A percentile compares a stretch with the other conserved stretches of the same genome.
Evolutionary conservation across 148 eudicot genomes (phyloP).

Genomic region (Fallopia convolvulus): DNA sequence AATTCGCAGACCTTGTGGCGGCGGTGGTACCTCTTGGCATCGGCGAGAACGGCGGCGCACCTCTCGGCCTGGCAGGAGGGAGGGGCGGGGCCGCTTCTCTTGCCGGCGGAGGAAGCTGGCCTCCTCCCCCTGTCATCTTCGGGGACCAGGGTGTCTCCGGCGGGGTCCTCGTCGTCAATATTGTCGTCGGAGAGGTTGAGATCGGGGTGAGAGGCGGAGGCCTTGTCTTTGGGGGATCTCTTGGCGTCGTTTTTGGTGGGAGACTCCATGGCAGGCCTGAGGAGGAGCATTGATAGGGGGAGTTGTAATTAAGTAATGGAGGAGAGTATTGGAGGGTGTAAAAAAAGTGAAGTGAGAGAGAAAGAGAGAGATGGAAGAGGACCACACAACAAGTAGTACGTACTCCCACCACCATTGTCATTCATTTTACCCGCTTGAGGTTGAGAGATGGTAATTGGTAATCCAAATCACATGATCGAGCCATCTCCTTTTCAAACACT

Average conservation of each 20-base stretch:
- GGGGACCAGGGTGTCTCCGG: neutral
- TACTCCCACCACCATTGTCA: neutral
- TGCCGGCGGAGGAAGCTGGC: neutral
- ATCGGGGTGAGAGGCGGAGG: neutral
- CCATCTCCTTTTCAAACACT: neutral
- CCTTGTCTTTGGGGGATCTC: neutral
- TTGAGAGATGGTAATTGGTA: neutral
- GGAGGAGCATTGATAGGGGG: too few species aligned
- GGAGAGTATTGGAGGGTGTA: neutral
- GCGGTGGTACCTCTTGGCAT: slow-evolving; percentile 39
- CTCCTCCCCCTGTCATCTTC: neutral
- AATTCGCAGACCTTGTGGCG: slow-evolving; percentile 47
- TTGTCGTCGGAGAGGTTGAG: neutral
- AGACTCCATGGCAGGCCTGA: too few species aligned
- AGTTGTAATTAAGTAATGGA: neutral
- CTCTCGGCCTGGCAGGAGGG: slow-evolving; percentile 37
- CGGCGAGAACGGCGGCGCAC: slow-evolving; percentile 31
- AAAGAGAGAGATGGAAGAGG: neutral
- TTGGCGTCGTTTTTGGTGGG: too few species aligned
- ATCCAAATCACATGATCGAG: neutral
- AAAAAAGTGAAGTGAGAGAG: neutral
- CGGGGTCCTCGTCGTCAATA: neutral
- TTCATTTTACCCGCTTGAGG: neutral
- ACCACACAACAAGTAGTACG: neutral
- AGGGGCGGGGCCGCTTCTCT: neutral